Evolutionary conservation across 106 monocot species (phyloP).

Genomic region (Dendrobium chrysotoxum): DNA sequence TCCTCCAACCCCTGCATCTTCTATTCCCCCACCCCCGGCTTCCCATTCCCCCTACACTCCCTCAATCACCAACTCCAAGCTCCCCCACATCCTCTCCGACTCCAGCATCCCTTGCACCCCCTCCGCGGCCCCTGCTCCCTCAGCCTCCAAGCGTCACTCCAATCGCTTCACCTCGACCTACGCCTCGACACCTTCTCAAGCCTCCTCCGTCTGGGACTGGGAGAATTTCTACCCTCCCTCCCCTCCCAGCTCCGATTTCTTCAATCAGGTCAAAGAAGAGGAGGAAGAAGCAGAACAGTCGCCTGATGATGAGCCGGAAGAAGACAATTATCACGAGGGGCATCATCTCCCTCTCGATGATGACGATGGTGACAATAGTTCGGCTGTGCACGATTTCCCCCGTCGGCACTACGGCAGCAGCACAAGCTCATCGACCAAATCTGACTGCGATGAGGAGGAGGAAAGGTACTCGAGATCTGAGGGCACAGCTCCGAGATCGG

Average conservation of each 20-base stretch:
- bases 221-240: slow-evolving; percentile 93
- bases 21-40: slow-evolving; percentile 19
- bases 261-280: slow-evolving; percentile 42
- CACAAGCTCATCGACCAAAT: slow-evolving; percentile 39
- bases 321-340: slow-evolving; percentile 3
- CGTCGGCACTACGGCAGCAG: slow-evolving; percentile 23
- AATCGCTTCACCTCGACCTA: slow-evolving; percentile 13
- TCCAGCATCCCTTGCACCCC: slow-evolving; percentile 24
- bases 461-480: slow-evolving; percentile 44
- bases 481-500: slow-evolving; percentile 35
- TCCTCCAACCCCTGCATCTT: slow-evolving; percentile 19
- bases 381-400: not conserved
- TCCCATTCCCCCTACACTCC: slow-evolving; percentile 3
- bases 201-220: slow-evolving; percentile 95
- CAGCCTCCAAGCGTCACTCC: slow-evolving; percentile 14
- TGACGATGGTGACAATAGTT: slow-evolving; percentile 10
- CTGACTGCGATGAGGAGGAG: slow-evolving; percentile 22
- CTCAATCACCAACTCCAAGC: slow-evolving; percentile 21
- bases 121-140: slow-evolving; percentile 5
- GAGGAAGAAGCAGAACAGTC: slow-evolving; percentile 11
- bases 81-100: slow-evolving; percentile 30
- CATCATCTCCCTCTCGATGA: slow-evolving; percentile 25
- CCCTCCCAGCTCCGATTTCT: slow-evolving; percentile 87
- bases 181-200: slow-evolving; percentile 60
- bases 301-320: slow-evolving; percentile 2